Percentiles rank a stretch among this genome's conserved stretches.
Conservation (phyloP, 257 asterid genomes). For the Ilex asprella region DNA sequence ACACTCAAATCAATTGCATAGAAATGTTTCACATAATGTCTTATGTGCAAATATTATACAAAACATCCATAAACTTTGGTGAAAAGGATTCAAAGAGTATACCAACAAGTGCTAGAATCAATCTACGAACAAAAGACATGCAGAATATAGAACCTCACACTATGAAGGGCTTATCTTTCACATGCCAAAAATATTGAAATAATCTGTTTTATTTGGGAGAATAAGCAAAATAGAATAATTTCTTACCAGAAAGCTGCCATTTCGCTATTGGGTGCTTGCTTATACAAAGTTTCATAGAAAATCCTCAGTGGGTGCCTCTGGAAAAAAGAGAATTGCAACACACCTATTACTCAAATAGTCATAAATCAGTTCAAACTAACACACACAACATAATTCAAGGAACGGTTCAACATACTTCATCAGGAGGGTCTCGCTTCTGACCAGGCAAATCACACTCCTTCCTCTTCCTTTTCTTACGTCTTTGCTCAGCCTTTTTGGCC, state of each 20-base stretch:
- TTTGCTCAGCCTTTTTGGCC: slow-evolving; percentile 29
- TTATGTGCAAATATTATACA: too few relatives aligned
- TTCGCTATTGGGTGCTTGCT: slow-evolving; percentile 79
- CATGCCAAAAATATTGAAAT: too few relatives aligned
- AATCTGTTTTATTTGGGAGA: too few relatives aligned
- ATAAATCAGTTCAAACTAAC: neutral
- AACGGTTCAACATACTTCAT: slow-evolving; percentile 40
- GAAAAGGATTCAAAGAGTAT: too few relatives aligned
- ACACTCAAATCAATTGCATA: too few relatives aligned
- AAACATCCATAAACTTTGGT: too few relatives aligned
- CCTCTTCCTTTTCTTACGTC: slow-evolving; percentile 48
- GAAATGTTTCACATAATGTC: too few relatives aligned
- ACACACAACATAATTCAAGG: neutral
- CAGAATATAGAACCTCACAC: too few relatives aligned
- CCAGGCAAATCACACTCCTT: slow-evolving; percentile 80
- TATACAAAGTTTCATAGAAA: slow-evolving; percentile 62
- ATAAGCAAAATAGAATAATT: neutral
- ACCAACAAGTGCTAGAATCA: too few relatives aligned
- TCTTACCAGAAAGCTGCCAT: slow-evolving; percentile 84
- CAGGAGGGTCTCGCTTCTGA: slow-evolving; percentile 79
- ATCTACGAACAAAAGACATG: too few relatives aligned
- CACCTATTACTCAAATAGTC: neutral
- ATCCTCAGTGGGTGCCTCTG: slow-evolving; percentile 86
- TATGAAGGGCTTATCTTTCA: too few relatives aligned
- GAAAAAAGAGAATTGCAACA: slow-evolving; percentile 12